These are phyloP conservation scores for Neckera pumila DNA, from an alignment of 225 moss, liverwort and hornwort genomes.

Conservation along the genomic window DNA sequence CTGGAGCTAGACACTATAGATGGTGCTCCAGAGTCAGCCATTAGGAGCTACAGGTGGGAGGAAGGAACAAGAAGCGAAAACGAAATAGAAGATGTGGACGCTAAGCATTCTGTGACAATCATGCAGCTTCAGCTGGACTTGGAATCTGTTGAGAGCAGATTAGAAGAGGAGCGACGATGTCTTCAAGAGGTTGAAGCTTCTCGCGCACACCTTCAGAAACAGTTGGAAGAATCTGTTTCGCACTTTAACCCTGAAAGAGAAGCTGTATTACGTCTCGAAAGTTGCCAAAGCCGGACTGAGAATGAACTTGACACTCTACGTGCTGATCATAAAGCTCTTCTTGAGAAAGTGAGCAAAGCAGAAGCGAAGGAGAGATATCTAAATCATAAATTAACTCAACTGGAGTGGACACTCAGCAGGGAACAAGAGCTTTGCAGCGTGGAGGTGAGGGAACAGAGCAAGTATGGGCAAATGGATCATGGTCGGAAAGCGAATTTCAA, in stretches of 20 bases:
- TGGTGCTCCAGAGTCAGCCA: slow-evolving; percentile 23
- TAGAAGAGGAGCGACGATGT: slow-evolving; percentile 47
- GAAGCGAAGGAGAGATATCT: slow-evolving; percentile 16
- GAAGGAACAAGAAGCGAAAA: slow-evolving; percentile 19
- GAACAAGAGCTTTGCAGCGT: slow-evolving; percentile 3
- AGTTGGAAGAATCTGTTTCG: slow-evolving; percentile 27
- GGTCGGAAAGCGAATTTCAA: not conserved
- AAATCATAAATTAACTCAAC: not conserved
- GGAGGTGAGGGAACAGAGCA: not conserved
- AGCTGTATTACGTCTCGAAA: slow-evolving; percentile 28
- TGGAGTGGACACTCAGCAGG: slow-evolving; percentile 10
- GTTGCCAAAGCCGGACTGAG: slow-evolving; percentile 6
- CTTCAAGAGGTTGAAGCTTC: slow-evolving; percentile 31
- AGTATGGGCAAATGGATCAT: not conserved
- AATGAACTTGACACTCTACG: slow-evolving; percentile 40
- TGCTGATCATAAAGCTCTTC: slow-evolving; percentile 20
- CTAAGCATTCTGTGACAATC: slow-evolving; percentile 56
- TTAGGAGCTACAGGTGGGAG: slow-evolving; percentile 39
- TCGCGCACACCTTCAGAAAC: slow-evolving; percentile 17
- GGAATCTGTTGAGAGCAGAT: slow-evolving; percentile 44
- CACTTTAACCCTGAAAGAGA: slow-evolving; percentile 25
- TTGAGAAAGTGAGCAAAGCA: slow-evolving; percentile 18
- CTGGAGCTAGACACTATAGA: slow-evolving; percentile 46
- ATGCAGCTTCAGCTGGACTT: slow-evolving; percentile 70
- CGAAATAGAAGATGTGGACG: slow-evolving; percentile 35